Base-by-base conservation (phyloP, 2,329 filamentous ascomycete species). In the Fusarium pseudoanthophilum region DNA sequence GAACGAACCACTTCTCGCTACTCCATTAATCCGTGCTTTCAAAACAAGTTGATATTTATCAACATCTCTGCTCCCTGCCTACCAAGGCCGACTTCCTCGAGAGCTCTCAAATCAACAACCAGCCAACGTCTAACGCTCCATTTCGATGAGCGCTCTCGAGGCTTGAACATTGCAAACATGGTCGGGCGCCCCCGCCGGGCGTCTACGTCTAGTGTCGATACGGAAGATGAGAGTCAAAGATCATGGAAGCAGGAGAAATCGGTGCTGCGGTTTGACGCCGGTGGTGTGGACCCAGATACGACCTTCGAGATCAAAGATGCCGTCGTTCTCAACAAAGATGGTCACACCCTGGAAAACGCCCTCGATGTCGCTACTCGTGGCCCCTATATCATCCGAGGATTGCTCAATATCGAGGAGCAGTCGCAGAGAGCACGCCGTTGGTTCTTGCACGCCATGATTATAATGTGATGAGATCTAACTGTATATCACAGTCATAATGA, bases 241-340 rank as follows among this genome's bases (percentile, higher is more conserved):
- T 79, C 73, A 32, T 83, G 80, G 78, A 76, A 76, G 20, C 77
- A 82, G 65, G 82, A 84, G 63, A 75, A 76, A 18, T 80, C 79
- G 1, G 79, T 84, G 40, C 67, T 84, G 24, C 79, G 77, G 48
- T 75, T 77, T 8, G 30, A 67, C 78, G 13, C 57, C 74, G 18
- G 78, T 74, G 42, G 69, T 71, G 16, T 72, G 78, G 15, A 72
- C 74, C 81, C 89, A 21, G 92, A 89, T 86, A 89, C 90, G 7
- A 86, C 86, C 55, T 93, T 92, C 77, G 83, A 89, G 11, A 84
- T 94, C 46, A 84, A 79, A 56, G 86, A 93, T 77, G 91, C 88
- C 42, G 84, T 88, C 24, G 85, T 93, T n/a, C 86, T 88, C 70
- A 82, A 83, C 55, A 85, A 82, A 52, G 85, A 90, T 73, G 87